Base-by-base conservation (phyloP, 2,329 filamentous ascomycete species). In the Onygenales sp. region DNA sequence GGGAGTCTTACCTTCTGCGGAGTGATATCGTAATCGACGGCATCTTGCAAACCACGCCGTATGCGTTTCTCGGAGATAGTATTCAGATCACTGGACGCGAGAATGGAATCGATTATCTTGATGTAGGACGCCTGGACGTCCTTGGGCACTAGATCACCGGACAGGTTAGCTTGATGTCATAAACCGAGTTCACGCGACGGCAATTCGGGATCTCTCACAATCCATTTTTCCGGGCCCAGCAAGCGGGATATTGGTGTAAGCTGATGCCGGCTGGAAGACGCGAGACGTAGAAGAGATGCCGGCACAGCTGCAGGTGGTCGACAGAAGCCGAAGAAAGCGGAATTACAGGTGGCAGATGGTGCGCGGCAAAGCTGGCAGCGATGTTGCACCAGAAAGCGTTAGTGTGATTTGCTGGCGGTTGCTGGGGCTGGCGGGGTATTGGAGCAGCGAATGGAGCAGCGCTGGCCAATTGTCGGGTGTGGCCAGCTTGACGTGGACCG, bases 21-120 rank as follows among this genome's bases (percentile, higher is more conserved):
- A 51, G 78, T 76, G 59, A 84, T 76, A 67, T 85, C 82, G 71
- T 82, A 74, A 62, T 78, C 76, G 51, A 84, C 76, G 56, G 70
- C 71, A 61, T 79, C 79, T 63, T 84, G 80, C 42, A 85, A 71
- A 32, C 78, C 79, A 66, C 81, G 82, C 58, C 82, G 79, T 66
- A 85, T 84, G 60, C 76, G 75, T 70, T 85, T 85, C 55, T 81
- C 80, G 37, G 82, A 83, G 58, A 85, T 79, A 52, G 80, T 84
- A 58, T 80, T 80, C 33, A 85, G 71, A 61, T 85, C 82, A 63
- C 80, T 81, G 52, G 70, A 70, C 44, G 74, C 74, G 49, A 85
- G 73, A 60, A 85, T 85, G 34, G 73, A 71, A 66, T 85, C 83
- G 60, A 85, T 85, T 65, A 84, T 81, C 61, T 70, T 69, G 44